These are phyloP conservation scores for Thalassia testudinum DNA, from an alignment of 116 monocot genomes.

Conservation along the genomic window DNA sequence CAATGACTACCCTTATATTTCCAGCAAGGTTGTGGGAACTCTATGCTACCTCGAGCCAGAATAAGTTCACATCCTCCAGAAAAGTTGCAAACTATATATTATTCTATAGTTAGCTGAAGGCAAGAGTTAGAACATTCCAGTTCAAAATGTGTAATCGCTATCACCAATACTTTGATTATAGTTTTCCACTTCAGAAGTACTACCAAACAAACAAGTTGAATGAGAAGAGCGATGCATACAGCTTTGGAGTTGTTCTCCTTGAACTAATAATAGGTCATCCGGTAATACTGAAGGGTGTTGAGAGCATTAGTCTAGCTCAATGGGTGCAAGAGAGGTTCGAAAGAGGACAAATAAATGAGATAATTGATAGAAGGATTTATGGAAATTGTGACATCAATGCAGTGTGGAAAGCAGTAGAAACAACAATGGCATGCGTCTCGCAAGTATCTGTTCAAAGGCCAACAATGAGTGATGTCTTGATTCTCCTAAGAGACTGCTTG, in stretches of 20 bases:
- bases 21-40: conserved; percentile 6
- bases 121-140: too few species aligned
- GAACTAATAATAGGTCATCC: conserved; percentile 4
- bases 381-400: conserved; percentile 16
- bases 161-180: too few species aligned
- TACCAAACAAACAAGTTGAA: neutral
- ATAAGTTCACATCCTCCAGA: neutral
- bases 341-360: conserved; percentile 8
- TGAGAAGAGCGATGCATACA: conserved; percentile 10
- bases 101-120: too few species aligned
- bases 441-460: neutral
- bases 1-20: neutral
- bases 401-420: conserved; percentile 18
- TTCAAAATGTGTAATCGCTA: too few species aligned
- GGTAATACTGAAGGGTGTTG: neutral
- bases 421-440: conserved; percentile 13
- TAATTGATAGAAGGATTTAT: conserved; percentile 12
- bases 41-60: conserved; percentile 22
- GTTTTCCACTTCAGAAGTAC: neutral
- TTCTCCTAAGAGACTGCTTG: conserved; percentile 6
- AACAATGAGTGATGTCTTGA: conserved; percentile 2
- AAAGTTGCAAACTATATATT: too few species aligned
- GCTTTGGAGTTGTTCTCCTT: conserved; percentile 8
- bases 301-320: conserved; percentile 7
- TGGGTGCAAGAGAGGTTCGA: conserved; percentile 9